A percentile compares a stretch with the other conserved stretches of the same genome.
These are phyloP conservation scores for Talaromyces thailandensis DNA, from an alignment of 495 filamentous ascomycete species.

Conservation along the genomic window DNA sequence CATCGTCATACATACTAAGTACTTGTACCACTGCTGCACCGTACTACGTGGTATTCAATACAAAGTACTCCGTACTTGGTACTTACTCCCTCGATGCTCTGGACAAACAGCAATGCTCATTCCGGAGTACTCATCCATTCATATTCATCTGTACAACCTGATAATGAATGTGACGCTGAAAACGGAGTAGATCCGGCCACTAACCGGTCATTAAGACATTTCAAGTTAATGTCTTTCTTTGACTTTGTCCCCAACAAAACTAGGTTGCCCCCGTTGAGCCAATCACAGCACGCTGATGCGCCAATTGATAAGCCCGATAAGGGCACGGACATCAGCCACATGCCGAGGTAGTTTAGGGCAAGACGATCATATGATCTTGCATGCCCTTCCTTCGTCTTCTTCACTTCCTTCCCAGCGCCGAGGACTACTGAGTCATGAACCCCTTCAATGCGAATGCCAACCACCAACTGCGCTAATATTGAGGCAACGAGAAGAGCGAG, in stretches of 20 bases:
- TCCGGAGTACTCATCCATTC: neutral
- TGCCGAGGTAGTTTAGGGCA: neutral
- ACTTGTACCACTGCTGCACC: neutral
- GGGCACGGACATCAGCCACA: neutral
- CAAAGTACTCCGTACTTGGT: too few relatives aligned
- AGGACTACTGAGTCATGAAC: constrained; percentile 15
- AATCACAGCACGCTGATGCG: neutral
- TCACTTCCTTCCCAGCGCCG: neutral
- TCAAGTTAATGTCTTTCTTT: too few relatives aligned
- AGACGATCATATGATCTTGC: neutral
- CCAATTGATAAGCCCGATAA: constrained; percentile 1
- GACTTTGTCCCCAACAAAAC: constrained; percentile 7
- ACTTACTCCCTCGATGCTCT: neutral
- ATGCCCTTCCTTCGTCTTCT: neutral
- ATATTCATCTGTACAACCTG: neutral
- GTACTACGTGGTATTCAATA: too few relatives aligned
- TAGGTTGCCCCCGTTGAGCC: neutral
- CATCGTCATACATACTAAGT: neutral
- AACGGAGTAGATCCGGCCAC: neutral
- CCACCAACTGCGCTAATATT: constrained; percentile 28
- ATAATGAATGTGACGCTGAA: neutral
- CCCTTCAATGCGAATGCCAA: constrained; percentile 28
- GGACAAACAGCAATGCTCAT: neutral
- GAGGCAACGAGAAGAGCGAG: constrained; percentile 43
- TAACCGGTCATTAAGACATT: too few relatives aligned